Conservation (phyloP, 139 green algal genomes). For the Zygnema cylindricum region DNA sequence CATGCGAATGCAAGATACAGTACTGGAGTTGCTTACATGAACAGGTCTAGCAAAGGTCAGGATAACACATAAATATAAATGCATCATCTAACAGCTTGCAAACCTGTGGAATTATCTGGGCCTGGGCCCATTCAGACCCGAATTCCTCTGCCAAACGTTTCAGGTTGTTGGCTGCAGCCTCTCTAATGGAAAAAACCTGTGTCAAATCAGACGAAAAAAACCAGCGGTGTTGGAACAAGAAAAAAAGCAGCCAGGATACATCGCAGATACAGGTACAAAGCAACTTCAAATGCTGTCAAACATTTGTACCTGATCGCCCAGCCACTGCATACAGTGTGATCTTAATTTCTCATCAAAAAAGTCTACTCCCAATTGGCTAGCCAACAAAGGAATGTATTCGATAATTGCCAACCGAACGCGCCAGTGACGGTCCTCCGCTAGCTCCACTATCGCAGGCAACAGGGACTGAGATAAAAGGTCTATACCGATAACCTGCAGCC, state of each 20-base stretch:
- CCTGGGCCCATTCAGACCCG: conserved; percentile 88
- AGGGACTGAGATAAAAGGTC: conserved; percentile 91
- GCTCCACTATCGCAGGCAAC: conserved; percentile 94
- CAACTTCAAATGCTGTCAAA: neutral
- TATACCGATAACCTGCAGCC: conserved; percentile 86
- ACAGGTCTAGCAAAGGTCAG: no score
- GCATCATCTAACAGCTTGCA: no score
- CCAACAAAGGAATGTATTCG: conserved; percentile 96
- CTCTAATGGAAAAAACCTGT: conserved; percentile 84
- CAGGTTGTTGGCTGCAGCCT: conserved; percentile 88
- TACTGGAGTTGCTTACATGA: no score
- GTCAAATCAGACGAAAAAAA: no score
- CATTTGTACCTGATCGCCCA: conserved; percentile 87
- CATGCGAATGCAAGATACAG: no score
- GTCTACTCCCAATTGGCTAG: conserved; percentile 81
- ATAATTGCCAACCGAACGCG: conserved; percentile 97
- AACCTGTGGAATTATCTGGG: conserved; percentile 85
- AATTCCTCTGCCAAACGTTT: conserved; percentile 90
- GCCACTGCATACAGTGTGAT: conserved; percentile 92
- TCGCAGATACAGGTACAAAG: no score
- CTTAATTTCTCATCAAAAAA: conserved; percentile 86
- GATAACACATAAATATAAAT: no score
- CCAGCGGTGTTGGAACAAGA: no score
- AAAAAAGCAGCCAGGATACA: no score
- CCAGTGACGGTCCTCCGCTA: conserved; percentile 98